Percentiles rank a stretch among this genome's conserved stretches.
phyloP scores from a whole-genome alignment of 2,329 filamentous ascomycete species.

The Simplicillium sp. region DNA sequence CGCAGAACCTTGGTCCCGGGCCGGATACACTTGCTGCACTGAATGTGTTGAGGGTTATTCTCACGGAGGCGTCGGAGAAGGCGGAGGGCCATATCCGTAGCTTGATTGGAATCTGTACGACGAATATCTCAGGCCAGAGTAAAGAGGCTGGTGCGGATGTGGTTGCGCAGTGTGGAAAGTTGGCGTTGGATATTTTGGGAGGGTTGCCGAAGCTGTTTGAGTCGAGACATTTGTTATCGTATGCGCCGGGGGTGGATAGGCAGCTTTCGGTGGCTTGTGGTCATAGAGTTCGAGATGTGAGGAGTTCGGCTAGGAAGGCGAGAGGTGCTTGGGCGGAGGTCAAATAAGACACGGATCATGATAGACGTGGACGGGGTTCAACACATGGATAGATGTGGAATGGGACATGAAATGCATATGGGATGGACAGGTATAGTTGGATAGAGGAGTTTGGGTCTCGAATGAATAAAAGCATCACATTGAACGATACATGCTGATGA shows the following conservation, averaged over 20 bases:
- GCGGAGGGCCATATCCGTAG: constrained; percentile 38
- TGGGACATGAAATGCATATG: no score
- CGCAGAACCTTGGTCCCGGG: constrained; percentile 29
- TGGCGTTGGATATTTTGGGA: constrained; percentile 37
- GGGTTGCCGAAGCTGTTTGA: constrained; percentile 39
- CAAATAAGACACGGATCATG: constrained; percentile 12
- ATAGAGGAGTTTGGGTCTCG: no score
- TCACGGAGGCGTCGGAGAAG: constrained; percentile 33
- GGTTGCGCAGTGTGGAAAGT: constrained; percentile 31
- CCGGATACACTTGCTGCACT: constrained; percentile 38
- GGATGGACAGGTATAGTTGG: no score
- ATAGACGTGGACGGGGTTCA: not conserved
- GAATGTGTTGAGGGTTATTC: constrained; percentile 36
- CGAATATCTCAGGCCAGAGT: constrained; percentile 21
- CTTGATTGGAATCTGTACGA: constrained; percentile 34
- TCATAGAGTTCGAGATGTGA: constrained; percentile 41
- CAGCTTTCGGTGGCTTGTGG: constrained; percentile 42
- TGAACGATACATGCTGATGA: no score
- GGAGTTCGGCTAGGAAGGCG: constrained; percentile 37
- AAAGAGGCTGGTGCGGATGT: constrained; percentile 9
- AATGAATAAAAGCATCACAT: no score
- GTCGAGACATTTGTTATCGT: constrained; percentile 31
- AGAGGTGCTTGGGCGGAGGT: constrained; percentile 38
- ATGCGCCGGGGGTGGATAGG: constrained; percentile 32
- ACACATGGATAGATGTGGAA: not conserved